Evolutionary conservation across 2,329 filamentous ascomycete species (phyloP), one percentile per base, ranked within the genome.

Genomic region (Ambrosiella beaveri): DNA sequence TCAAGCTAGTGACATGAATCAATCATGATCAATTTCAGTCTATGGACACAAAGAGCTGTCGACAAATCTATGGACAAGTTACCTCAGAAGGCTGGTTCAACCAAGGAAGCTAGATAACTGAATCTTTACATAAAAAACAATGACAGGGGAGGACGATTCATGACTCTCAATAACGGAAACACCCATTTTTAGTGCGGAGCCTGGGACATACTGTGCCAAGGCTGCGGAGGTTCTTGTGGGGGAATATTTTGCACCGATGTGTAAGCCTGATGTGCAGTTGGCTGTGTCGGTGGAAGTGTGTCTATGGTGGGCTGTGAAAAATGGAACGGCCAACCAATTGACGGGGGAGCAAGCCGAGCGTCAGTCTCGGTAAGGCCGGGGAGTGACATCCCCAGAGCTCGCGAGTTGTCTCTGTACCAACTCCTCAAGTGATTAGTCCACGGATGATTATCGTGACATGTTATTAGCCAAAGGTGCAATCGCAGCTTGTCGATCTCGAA

Each of bases 401-500:
- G 45, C 36, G 3, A 50, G 17, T 36, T 58, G 54, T n/a, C 51
- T 38, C 1, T 54, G 6, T 27, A 27, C 27, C 27, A 27, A 27
- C 27, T 27, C 27, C 27, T 27, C 27, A 27, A 27, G 27, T 27
- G 27, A 27, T 4, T 27, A 27, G 27, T 5, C 27, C 27, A 27
- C n/a, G 51, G n/a, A 3, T 50, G 36, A 17, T n/a, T 51, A 9
- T 50, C 50, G 7, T 60, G 56, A 27, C 38, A 55, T 9, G 47
- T 50, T 5, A 60, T 35, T 13, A 57, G 47, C 49, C 52, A 60
- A 12, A 60, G 51, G 13, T 60, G 59, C 2, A 57, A 44, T 8
- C 59, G 50, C 13, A 60, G 44, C 13, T 57, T 60, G 45, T 57
- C 55, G 15, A 60, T 60, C 37, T 60, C 59, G 15, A 15, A 37